A percentile compares a stretch with the other conserved stretches of the same genome.
phyloP scores from a whole-genome alignment of 1,284 basidiomycete species.

The Sphaerobolus stellatus region DNA sequence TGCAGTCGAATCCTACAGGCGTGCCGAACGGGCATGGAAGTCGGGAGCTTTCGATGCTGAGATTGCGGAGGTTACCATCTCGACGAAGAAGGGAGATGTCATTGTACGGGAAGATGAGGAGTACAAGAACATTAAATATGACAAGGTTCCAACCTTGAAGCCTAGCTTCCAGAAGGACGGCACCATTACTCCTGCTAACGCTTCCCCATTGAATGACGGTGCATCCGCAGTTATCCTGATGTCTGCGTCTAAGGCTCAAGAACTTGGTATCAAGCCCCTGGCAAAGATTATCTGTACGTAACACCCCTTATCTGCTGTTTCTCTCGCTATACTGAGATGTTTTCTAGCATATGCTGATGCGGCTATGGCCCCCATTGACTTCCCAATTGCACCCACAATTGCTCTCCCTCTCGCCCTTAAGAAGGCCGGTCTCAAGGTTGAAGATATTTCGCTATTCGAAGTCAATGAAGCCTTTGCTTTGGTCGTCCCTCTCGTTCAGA shows the following conservation, averaged over 20 bases:
- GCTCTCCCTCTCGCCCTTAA: constrained; percentile 89
- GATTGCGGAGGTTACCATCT: constrained; percentile 90
- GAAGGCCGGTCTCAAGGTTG: constrained; percentile 78
- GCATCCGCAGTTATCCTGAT: constrained; percentile 95
- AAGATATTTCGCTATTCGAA: constrained; percentile 92
- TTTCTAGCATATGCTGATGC: constrained; percentile 90
- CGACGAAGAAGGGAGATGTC: constrained; percentile 92
- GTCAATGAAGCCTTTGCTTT: constrained; percentile 99
- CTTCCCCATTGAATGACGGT: constrained; percentile 94
- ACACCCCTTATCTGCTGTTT: constrained; percentile 21
- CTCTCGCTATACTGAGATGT: constrained; percentile 16
- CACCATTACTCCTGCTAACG: constrained; percentile 93
- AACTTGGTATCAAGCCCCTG: constrained; percentile 85
- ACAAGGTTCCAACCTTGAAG: constrained; percentile 84
- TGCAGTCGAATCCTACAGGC: constrained; percentile 92
- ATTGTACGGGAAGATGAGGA: constrained; percentile 95
- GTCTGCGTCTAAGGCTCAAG: constrained; percentile 86
- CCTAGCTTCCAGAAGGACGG: constrained; percentile 90
- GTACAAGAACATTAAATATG: constrained; percentile 92
- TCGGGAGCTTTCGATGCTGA: constrained; percentile 83
- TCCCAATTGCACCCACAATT: constrained; percentile 92
- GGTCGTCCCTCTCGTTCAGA: constrained; percentile 89
- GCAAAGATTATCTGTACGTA: constrained; percentile 86
- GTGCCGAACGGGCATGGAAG: constrained; percentile 90
- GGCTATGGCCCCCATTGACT: constrained; percentile 95